Percentiles rank a stretch among this genome's conserved stretches.
Conservation (phyloP, 2,329 filamentous ascomycete species). For the Hypoxylon sp. region DNA sequence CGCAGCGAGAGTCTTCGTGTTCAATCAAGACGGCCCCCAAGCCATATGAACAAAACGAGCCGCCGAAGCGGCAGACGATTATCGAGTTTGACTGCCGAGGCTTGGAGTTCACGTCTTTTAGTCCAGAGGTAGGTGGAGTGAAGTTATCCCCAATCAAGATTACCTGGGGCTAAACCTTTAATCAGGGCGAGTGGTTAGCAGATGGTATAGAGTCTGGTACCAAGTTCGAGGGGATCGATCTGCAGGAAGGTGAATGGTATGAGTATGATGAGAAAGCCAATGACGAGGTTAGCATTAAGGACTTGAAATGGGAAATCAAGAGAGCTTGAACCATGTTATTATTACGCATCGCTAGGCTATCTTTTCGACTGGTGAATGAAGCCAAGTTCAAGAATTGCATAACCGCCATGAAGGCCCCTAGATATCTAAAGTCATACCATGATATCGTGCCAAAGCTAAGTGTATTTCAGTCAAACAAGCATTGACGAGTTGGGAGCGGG, state of each 20-base stretch:
- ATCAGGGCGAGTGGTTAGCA: constrained; percentile 88
- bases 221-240: constrained; percentile 84
- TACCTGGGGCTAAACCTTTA: constrained; percentile 26
- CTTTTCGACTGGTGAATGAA: not conserved
- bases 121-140: constrained; percentile 76
- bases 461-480: too few relatives aligned
- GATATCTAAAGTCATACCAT: not conserved
- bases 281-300: constrained; percentile 93
- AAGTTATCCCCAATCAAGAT: not conserved
- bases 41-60: constrained; percentile 78
- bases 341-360: not conserved
- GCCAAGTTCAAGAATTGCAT: not conserved
- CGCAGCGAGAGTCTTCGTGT: constrained; percentile 84
- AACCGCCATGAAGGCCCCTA: not conserved
- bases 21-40: constrained; percentile 81
- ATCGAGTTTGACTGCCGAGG: constrained; percentile 95
- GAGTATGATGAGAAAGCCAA: constrained; percentile 96
- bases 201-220: constrained; percentile 84
- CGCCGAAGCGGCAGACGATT: constrained; percentile 81
- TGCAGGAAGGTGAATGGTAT: constrained; percentile 94
- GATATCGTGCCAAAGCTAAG: too few relatives aligned
- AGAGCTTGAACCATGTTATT: constrained; percentile 66
- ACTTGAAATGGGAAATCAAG: constrained; percentile 87
- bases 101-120: constrained; percentile 91
- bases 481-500: constrained; percentile 5